Percentiles rank a stretch among this genome's conserved stretches.
phyloP scores from a whole-genome alignment of 768 basidiomycete genomes.

The Solioccasus polychromus region DNA sequence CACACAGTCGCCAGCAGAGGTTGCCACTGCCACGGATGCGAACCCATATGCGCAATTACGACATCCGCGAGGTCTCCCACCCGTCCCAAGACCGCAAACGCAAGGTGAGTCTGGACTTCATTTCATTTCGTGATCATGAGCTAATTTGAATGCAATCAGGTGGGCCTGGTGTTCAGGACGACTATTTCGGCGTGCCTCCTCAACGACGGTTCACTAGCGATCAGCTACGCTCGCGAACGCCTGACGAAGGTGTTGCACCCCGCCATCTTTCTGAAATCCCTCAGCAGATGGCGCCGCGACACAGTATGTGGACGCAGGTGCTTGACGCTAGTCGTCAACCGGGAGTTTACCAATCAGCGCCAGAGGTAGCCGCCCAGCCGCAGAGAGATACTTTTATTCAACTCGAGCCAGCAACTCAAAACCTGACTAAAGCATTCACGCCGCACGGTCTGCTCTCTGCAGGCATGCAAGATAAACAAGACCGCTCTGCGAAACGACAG shows the following conservation, averaged over 20 bases:
- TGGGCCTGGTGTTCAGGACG: slow-evolving; percentile 42
- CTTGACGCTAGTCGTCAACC: slow-evolving; percentile 65
- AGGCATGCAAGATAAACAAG: slow-evolving; percentile 93
- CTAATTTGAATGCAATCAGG: slow-evolving; percentile 16
- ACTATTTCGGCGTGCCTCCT: slow-evolving; percentile 34
- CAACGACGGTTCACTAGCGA: slow-evolving; percentile 54
- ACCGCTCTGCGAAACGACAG: slow-evolving; percentile 92
- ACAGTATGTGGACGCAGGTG: slow-evolving; percentile 86
- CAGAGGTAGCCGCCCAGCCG: slow-evolving; percentile 33
- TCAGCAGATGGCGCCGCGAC: slow-evolving; percentile 48
- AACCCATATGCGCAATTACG: slow-evolving; percentile 49
- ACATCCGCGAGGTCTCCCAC: slow-evolving; percentile 62
- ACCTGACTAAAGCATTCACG: slow-evolving; percentile 90
- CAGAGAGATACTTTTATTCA: slow-evolving; percentile 65
- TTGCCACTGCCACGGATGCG: slow-evolving; percentile 28
- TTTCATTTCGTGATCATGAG: background rate
- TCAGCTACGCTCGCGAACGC: slow-evolving; percentile 52
- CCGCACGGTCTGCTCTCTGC: slow-evolving; percentile 94
- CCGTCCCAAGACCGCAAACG: slow-evolving; percentile 49
- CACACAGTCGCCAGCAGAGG: slow-evolving; percentile 29
- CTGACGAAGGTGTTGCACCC: slow-evolving; percentile 53
- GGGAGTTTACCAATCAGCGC: slow-evolving; percentile 34
- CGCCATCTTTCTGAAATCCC: slow-evolving; percentile 57
- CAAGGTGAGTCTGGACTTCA: slow-evolving; percentile 38
- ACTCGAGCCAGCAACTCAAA: slow-evolving; percentile 64